Evolutionary conservation across 2,329 filamentous ascomycete species (phyloP).

Genomic region (Magnaporthiopsis incrustans): DNA sequence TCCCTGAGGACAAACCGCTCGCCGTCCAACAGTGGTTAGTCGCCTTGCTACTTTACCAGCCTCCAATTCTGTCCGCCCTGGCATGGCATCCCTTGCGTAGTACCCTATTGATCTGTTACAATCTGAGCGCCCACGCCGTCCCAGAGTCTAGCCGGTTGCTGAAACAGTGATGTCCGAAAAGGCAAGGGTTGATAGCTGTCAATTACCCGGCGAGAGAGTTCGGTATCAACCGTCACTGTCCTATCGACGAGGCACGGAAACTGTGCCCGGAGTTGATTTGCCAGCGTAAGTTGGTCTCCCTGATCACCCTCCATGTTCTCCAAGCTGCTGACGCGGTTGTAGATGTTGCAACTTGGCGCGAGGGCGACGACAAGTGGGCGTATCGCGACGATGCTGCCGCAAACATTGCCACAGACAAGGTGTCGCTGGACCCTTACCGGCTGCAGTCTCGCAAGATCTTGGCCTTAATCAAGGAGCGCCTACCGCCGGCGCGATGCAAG

Average conservation of each 20-base stretch:
- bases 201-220: conserved; percentile 86
- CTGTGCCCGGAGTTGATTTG: conserved; percentile 75
- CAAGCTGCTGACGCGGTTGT: background rate
- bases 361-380: conserved; percentile 85
- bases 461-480: conserved; percentile 62
- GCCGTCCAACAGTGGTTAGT: conserved; percentile 84
- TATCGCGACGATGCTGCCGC: conserved; percentile 76
- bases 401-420: conserved; percentile 83
- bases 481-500: conserved; percentile 51
- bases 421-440: conserved; percentile 87
- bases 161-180: conserved; percentile 18
- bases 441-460: conserved; percentile 78
- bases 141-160: no score
- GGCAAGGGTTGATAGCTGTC: conserved; percentile 89
- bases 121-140: no score
- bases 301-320: no score
- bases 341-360: conserved; percentile 86
- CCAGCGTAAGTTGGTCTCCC: conserved; percentile 41
- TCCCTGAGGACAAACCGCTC: conserved; percentile 68
- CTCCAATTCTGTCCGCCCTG: no score
- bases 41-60: background rate
- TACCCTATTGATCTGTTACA: conserved; percentile 4
- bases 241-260: conserved; percentile 73
- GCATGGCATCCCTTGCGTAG: background rate
- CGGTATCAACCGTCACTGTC: conserved; percentile 73